Evolutionary conservation across 2,329 filamentous ascomycete genomes (phyloP).

Genomic region (Penicillium sp.): DNA sequence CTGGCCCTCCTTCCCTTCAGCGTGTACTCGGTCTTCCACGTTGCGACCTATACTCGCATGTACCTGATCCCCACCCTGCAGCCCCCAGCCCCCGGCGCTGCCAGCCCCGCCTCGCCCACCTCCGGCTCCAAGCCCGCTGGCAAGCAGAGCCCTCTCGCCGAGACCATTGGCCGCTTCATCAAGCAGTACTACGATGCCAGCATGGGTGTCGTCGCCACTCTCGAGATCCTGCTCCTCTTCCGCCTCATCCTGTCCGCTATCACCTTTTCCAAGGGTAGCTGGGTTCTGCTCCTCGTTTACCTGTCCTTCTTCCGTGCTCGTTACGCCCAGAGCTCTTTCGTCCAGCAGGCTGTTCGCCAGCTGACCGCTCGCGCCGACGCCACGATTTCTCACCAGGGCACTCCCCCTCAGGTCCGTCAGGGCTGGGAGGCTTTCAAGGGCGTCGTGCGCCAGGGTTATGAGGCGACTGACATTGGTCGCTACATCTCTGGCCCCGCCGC

Average conservation of each 20-base stretch:
- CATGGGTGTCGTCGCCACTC: conserved; percentile 87
- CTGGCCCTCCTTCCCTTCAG: conserved; percentile 90
- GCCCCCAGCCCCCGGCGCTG: conserved; percentile 59
- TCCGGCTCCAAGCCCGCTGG: conserved; percentile 52
- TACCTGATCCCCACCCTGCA: conserved; percentile 87
- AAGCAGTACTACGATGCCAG: conserved; percentile 97
- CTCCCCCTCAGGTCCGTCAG: conserved; percentile 76
- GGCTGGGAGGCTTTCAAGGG: conserved; percentile 81
- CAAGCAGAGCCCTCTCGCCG: conserved; percentile 66
- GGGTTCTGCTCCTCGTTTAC: conserved; percentile 85
- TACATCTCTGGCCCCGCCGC: conserved; percentile 61
- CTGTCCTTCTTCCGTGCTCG: conserved; percentile 89
- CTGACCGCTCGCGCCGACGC: conserved; percentile 77
- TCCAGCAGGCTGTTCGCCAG: conserved; percentile 78
- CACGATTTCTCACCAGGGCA: conserved; percentile 81
- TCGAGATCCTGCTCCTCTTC: conserved; percentile 87
- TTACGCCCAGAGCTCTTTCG: conserved; percentile 86
- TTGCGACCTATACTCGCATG: conserved; percentile 91
- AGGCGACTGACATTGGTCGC: conserved; percentile 75
- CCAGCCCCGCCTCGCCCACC: conserved; percentile 58
- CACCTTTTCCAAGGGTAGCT: conserved; percentile 86
- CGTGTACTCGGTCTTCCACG: conserved; percentile 98
- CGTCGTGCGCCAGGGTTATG: conserved; percentile 71
- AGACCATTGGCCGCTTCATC: conserved; percentile 88
- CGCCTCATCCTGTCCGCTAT: conserved; percentile 80